Percentiles rank a stretch among this genome's conserved stretches.
These are phyloP conservation scores for Apiospora phragmitis DNA, from an alignment of 2,329 filamentous ascomycete genomes.

Conservation along the genomic window DNA sequence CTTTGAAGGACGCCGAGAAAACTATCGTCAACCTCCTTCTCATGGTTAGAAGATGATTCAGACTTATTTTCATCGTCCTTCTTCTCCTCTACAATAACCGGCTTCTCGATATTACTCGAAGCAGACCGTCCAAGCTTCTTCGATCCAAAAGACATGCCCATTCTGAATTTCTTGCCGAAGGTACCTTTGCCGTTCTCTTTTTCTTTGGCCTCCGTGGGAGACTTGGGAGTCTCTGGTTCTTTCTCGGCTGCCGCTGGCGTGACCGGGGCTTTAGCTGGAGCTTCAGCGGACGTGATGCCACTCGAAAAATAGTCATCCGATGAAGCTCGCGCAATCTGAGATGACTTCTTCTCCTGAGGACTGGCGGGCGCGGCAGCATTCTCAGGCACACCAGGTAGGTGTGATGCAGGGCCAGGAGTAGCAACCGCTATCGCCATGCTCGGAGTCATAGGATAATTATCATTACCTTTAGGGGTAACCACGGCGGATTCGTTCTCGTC, in stretches of 20 bases:
- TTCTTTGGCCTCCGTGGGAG: constrained; percentile 59
- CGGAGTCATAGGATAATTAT: constrained; percentile 67
- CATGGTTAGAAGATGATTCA: constrained; percentile 63
- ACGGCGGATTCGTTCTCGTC: constrained; percentile 45
- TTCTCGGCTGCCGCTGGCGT: constrained; percentile 48
- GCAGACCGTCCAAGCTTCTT: constrained; percentile 80
- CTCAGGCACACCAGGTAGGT: constrained; percentile 51
- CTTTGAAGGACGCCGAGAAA: constrained; percentile 72
- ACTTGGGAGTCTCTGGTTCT: constrained; percentile 41
- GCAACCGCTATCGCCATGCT: constrained; percentile 78
- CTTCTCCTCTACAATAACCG: constrained; percentile 74
- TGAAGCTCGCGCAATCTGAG: constrained; percentile 60
- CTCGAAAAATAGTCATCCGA: constrained; percentile 79
- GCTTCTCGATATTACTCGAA: constrained; percentile 68
- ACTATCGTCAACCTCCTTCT: constrained; percentile 74
- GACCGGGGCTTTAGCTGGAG: constrained; percentile 44
- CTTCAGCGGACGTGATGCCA: constrained; percentile 50
- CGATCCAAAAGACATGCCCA: constrained; percentile 64
- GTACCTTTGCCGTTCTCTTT: constrained; percentile 60
- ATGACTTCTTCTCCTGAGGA: constrained; percentile 55
- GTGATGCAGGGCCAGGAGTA: constrained; percentile 53
- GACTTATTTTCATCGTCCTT: constrained; percentile 58
- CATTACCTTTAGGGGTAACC: constrained; percentile 66
- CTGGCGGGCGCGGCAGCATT: constrained; percentile 43
- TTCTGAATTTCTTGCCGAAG: constrained; percentile 35